Base-by-base conservation (phyloP, 1,139 yeast species). In the Pichiaceae sp. region DNA sequence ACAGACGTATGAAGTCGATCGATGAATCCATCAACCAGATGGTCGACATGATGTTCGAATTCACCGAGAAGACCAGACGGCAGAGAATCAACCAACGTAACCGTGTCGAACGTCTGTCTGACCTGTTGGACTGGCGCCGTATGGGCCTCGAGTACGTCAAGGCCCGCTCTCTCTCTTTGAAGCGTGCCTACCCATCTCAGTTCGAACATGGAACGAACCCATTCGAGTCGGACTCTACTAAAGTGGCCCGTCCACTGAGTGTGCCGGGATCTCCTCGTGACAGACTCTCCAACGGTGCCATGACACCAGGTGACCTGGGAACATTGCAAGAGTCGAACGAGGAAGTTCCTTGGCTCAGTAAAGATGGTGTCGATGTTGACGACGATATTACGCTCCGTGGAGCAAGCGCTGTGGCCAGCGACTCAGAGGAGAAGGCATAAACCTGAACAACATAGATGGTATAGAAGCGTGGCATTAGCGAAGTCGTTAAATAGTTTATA, bases 251-350 rank as follows among this genome's bases (percentile, higher is more conserved):
- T 52, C 97, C 97, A 12, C 68, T 91, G 49, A 81, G 94, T 42
- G 97, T 86, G 14, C 98, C 97, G 3, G 97, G 97, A 1, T 87
- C 96, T 14, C 98, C 98, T 40, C 66, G 86, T 45, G 79, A 74
- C 47, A 64, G 75, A 28, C 68, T 71, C 28, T 33, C 51, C 6
- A 45, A 45, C 35, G 80, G 85, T 15, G 62, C 76, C 48, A 87
- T 86, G 95, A 91, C 98, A 2, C 98, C 98, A 0, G 98, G 98
- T 35, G 97, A 91, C 59, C 72, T 91, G 48, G 98, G 97, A n/a
- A 80, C 96, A 11, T 68, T 91, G 51, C 96, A 86, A 60, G 98
- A 91, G 58, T 86, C 86, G 29, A 72, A 73, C 40, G 83, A 80
- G 54, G 71, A 86, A 38, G 66, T 78, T 40, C 77, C 80, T 9